Base-by-base conservation (phyloP, 345 rosid species). In the Cardiospermum halicacabum region DNA sequence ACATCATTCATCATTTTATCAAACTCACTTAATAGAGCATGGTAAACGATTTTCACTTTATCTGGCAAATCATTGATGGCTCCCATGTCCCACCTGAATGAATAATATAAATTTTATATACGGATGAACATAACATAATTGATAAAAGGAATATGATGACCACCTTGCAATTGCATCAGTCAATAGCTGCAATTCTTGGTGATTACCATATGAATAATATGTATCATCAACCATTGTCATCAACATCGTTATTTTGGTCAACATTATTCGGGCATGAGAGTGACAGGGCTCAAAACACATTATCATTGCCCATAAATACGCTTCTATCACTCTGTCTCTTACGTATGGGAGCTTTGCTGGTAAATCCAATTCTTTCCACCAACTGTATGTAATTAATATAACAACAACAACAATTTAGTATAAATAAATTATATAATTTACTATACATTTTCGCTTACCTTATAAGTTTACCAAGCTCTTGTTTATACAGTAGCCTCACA, bases 301-400 rank as follows among this genome's bases (percentile, higher is more conserved):
- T 39, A 39, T 39, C 10, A 15, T 2, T 9, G 12, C 12, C 43
- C 43, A 39, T 39, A 9, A 39, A 3, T 9, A 39, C 13, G 13
- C 12, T 15, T 39, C 43, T 15, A 39, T 39, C 12, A 39, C 43
- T 39, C 43, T 39, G 8, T 39, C 43, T 39, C 73, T 53, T 4
- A 42, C 28, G 25, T 53, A 61, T 22, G 53, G 18, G 18, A 60
- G 22, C 42, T 16, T 39, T 21, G 27, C 7, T 25, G 51, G 27
- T 18, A 54, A 12, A 27, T 59, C 48, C 10, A 69, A 58, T 7
- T 67, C 53, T 42, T 34, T 45, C 49, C 61, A 26, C 60, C 53
- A 51, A 64, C 77, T 70, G 31, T 10, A 49, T 18, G 4, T 43
- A 5, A 16, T 34, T n/a, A n/a, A n/a, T n/a, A n/a, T n/a, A n/a